Percentiles rank a stretch among this genome's conserved stretches.
Conservation (phyloP, 2,329 filamentous ascomycete species). For the Cercospora zeina region DNA sequence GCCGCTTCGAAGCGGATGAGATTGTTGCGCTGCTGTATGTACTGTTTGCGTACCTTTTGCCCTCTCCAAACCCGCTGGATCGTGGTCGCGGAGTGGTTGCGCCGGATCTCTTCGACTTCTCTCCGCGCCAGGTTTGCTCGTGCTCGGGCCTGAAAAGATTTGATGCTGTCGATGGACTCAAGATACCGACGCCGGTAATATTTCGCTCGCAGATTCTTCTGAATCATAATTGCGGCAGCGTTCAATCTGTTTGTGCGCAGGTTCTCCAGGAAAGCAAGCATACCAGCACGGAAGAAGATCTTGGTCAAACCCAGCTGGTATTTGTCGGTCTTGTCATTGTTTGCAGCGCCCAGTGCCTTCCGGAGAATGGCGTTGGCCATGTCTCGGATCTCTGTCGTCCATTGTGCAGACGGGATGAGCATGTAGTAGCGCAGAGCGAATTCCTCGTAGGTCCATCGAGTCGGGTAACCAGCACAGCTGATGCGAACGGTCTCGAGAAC, state of each 20-base stretch:
- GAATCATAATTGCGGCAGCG: conserved; percentile 93
- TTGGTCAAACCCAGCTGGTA: conserved; percentile 97
- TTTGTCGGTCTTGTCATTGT: conserved; percentile 74
- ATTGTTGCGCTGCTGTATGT: conserved; percentile 74
- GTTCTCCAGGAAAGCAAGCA: conserved; percentile 97
- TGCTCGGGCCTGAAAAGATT: conserved; percentile 74
- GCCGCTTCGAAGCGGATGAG: conserved; percentile 85
- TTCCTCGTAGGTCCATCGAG: conserved; percentile 97
- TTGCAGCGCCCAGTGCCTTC: conserved; percentile 72
- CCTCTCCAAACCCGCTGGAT: conserved; percentile 96
- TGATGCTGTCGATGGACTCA: conserved; percentile 77
- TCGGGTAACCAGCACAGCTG: conserved; percentile 94
- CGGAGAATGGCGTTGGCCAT: conserved; percentile 92
- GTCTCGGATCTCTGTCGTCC: conserved; percentile 89
- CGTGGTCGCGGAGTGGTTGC: conserved; percentile 81
- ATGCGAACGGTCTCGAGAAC: conserved; percentile 97
- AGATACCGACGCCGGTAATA: conserved; percentile 93
- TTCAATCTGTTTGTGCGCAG: conserved; percentile 86
- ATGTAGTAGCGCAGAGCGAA: conserved; percentile 98
- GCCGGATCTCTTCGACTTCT: conserved; percentile 76
- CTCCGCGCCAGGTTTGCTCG: conserved; percentile 77
- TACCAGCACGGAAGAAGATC: conserved; percentile 98
- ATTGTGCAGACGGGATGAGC: conserved; percentile 83
- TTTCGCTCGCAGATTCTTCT: conserved; percentile 95
- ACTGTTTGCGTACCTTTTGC: conserved; percentile 81